A percentile compares a stretch with the other conserved stretches of the same genome.
Evolutionary conservation across 2,329 filamentous ascomycete species (phyloP).

Genomic region (Magnaporthiopsis rhizophila): DNA sequence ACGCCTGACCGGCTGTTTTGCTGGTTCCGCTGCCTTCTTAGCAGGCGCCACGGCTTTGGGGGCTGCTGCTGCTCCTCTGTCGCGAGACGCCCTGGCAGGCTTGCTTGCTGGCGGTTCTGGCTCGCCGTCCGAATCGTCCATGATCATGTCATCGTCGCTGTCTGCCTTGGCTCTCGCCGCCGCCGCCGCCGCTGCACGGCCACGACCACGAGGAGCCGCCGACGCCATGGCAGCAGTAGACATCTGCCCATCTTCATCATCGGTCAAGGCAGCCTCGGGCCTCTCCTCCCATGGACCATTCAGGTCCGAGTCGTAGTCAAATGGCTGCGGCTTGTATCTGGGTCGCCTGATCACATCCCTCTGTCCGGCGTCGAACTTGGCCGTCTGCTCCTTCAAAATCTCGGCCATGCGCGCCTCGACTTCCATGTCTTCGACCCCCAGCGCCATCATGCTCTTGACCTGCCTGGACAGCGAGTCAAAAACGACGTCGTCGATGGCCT

Average conservation of each 20-base stretch:
- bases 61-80: conserved; percentile 26
- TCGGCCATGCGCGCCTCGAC: conserved; percentile 70
- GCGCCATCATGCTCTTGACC: conserved; percentile 58
- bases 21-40: conserved; percentile 28
- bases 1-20: conserved; percentile 27
- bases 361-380: conserved; percentile 59
- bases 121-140: conserved; percentile 46
- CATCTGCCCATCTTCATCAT: conserved; percentile 18
- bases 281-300: conserved; percentile 82
- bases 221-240: conserved; percentile 21
- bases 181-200: conserved; percentile 17
- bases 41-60: conserved; percentile 19
- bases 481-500: conserved; percentile 79
- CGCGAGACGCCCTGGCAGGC: conserved; percentile 21
- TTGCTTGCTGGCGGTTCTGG: conserved; percentile 26
- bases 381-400: conserved; percentile 62
- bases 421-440: conserved; percentile 63
- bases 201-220: conserved; percentile 2
- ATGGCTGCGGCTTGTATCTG: conserved; percentile 64
- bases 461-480: conserved; percentile 63
- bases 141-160: conserved; percentile 42
- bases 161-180: conserved; percentile 27
- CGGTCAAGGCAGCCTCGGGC: conserved; percentile 51
- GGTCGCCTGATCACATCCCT: conserved; percentile 30
- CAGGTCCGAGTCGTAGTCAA: conserved; percentile 80